Conservation (phyloP, 2,329 filamentous ascomycete species). For the Fusarium redolens region DNA sequence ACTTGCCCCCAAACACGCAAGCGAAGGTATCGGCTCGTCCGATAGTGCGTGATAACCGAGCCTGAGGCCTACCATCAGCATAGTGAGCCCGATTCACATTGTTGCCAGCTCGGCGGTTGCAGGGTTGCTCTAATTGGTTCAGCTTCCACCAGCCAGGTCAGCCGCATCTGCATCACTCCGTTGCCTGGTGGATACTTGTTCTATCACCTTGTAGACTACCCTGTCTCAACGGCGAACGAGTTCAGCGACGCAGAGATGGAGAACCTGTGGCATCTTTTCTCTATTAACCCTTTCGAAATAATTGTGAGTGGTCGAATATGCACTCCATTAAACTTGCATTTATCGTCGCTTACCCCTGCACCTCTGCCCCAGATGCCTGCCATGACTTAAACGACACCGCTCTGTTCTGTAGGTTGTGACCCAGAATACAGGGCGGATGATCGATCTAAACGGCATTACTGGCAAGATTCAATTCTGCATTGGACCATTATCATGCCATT, state of each 20-base stretch:
- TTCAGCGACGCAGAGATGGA: background rate
- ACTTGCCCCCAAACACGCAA: conserved; percentile 34
- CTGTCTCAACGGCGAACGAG: background rate
- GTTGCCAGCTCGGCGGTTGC: conserved; percentile 24
- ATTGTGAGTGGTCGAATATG: conserved; percentile 22
- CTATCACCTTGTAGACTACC: background rate
- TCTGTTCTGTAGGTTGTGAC: conserved; percentile 2
- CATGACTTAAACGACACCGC: background rate
- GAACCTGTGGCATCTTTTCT: background rate
- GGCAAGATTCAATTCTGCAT: background rate
- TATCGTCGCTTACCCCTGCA: conserved; percentile 4
- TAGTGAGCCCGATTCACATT: conserved; percentile 2
- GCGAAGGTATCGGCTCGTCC: conserved; percentile 35
- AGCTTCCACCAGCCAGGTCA: conserved; percentile 1
- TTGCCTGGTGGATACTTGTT: conserved; percentile 25
- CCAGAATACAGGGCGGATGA: conserved; percentile 21
- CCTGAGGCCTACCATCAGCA: conserved; percentile 29
- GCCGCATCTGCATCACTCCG: conserved; percentile 22
- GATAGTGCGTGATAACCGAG: conserved; percentile 36
- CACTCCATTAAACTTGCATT: conserved; percentile 28
- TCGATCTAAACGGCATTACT: conserved; percentile 16
- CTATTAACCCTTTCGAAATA: conserved; percentile 2
- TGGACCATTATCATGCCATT: conserved; percentile 5
- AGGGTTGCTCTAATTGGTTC: conserved; percentile 27
- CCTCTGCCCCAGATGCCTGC: background rate